phyloP scores from a whole-genome alignment of 768 basidiomycete genomes.

The Hypholoma sublateritium region DNA sequence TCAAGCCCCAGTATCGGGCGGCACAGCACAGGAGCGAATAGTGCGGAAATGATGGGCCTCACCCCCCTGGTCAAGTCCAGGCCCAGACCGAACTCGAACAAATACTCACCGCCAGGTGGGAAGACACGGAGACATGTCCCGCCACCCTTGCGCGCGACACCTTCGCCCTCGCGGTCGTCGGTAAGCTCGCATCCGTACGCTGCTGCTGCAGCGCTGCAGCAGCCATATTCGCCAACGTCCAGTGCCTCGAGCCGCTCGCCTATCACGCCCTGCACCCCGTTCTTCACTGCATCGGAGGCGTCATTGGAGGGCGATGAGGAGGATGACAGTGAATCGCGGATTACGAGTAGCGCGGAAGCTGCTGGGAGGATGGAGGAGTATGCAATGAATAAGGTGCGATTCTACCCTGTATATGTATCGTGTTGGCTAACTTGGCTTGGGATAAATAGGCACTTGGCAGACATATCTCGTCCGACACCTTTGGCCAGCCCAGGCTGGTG shows the following conservation, averaged over 20 bases:
- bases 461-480: not conserved
- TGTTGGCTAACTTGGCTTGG: not conserved
- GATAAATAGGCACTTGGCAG: not conserved
- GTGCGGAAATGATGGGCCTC: no score
- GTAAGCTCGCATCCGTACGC: not conserved
- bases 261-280: constrained; percentile 12
- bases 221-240: constrained; percentile 4
- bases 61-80: not conserved
- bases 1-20: not conserved
- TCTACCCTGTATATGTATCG: not conserved
- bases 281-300: constrained; percentile 11
- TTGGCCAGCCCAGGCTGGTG: not conserved
- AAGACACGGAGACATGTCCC: constrained; percentile 1
- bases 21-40: not conserved
- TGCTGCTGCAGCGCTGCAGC: not conserved
- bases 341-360: not conserved
- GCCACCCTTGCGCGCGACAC: not conserved
- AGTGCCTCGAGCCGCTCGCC: constrained; percentile 10
- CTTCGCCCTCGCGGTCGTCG: not conserved
- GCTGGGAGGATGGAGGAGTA: not conserved
- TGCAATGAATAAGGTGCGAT: not conserved
- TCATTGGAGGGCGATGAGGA: constrained; percentile 1
- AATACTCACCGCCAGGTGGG: not conserved
- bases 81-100: not conserved
- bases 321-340: not conserved